Conservation (phyloP, 352 stramenopile genomes). For the Pythium grandisporangium region DNA sequence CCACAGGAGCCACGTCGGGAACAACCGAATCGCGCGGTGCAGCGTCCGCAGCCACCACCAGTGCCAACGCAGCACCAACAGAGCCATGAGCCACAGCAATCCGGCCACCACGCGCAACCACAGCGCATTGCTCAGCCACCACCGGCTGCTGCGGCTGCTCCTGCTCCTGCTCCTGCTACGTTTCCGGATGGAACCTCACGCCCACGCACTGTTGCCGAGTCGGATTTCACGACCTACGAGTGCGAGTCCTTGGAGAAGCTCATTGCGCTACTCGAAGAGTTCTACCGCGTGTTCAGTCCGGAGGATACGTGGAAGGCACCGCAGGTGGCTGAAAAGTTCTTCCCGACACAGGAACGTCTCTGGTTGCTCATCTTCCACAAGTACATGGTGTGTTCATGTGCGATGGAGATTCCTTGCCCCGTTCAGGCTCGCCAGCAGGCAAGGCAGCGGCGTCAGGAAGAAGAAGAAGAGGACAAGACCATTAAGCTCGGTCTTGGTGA, state of each 20-base stretch:
- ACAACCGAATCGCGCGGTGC: background rate
- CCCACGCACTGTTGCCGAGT: constrained; percentile 63
- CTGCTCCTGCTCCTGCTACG: constrained; percentile 16
- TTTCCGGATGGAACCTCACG: constrained; percentile 24
- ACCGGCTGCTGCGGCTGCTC: constrained; percentile 1
- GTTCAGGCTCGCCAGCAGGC: constrained; percentile 58
- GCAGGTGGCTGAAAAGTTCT: constrained; percentile 79
- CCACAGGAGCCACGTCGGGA: background rate
- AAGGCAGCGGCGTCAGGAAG: constrained; percentile 24
- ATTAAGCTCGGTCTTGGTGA: constrained; percentile 94
- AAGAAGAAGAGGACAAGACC: constrained; percentile 79
- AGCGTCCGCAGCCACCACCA: background rate
- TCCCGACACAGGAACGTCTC: constrained; percentile 58
- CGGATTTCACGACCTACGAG: constrained; percentile 64
- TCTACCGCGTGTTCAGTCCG: constrained; percentile 74
- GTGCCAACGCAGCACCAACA: background rate
- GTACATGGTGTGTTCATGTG: constrained; percentile 79
- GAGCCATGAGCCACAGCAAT: background rate
- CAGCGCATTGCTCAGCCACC: background rate
- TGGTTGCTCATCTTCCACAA: constrained; percentile 85
- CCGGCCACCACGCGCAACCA: background rate
- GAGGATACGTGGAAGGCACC: constrained; percentile 74
- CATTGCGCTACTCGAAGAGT: constrained; percentile 39
- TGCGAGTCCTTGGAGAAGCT: constrained; percentile 76
- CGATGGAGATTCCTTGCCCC: constrained; percentile 64